Conservation (phyloP, 106 monocot species). For the Phalaenopsis aphrodite region DNA sequence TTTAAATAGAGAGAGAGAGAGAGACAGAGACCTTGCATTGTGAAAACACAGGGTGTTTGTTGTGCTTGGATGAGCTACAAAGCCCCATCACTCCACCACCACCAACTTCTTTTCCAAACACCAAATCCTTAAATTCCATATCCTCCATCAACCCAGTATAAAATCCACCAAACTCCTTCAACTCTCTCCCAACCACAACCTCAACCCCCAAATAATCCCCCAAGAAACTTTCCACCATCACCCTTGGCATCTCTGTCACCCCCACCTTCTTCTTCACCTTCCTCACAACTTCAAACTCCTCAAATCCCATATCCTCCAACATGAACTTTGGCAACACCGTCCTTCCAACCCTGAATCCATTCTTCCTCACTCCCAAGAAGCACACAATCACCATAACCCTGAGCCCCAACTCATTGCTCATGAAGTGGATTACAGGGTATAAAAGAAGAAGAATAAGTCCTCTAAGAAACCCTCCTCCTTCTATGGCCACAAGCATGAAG, state of each 20-base stretch:
- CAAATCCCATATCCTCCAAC: conserved; percentile 42
- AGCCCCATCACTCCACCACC: conserved; percentile 12
- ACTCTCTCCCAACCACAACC: conserved; percentile 52
- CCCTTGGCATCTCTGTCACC: conserved; percentile 42
- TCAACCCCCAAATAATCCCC: conserved; percentile 49
- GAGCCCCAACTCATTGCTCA: conserved; percentile 16
- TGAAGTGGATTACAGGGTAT: conserved; percentile 36
- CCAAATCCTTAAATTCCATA: not conserved
- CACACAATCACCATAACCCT: conserved; percentile 48
- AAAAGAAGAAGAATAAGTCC: conserved; percentile 49
- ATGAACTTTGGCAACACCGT: conserved; percentile 60
- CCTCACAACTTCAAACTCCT: conserved; percentile 39
- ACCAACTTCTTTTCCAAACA: conserved; percentile 7
- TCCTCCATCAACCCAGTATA: conserved; percentile 36
- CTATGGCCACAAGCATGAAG: conserved; percentile 83
- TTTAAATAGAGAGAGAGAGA: not conserved
- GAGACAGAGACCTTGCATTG: conserved; percentile 30
- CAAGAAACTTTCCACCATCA: conserved; percentile 65
- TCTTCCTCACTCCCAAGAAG: conserved; percentile 44
- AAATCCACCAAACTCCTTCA: conserved; percentile 45
- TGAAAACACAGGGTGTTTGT: conserved; percentile 21
- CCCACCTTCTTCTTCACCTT: conserved; percentile 22
- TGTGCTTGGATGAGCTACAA: conserved; percentile 14
- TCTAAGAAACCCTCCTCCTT: conserved; percentile 50
- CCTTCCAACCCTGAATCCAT: conserved; percentile 34